Evolutionary conservation across 139 green algal genomes (phyloP).

Genomic region (Trebouxia sp.): DNA sequence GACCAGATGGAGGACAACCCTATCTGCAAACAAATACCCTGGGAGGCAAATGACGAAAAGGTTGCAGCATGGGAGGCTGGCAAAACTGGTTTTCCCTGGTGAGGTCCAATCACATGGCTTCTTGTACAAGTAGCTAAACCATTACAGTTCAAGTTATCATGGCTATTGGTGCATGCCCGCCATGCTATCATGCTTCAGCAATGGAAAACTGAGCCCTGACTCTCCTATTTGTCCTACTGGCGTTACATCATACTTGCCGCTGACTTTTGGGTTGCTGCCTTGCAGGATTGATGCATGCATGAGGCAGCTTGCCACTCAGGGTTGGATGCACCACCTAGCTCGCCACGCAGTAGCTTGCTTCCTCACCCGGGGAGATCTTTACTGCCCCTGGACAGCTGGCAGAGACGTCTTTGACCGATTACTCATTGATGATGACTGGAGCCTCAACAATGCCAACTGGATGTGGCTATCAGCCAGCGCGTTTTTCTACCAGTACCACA

Average conservation of each 20-base stretch:
- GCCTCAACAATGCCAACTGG: constrained; percentile 80
- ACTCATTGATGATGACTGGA: constrained; percentile 88
- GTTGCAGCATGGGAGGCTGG: constrained; percentile 73
- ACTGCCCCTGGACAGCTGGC: constrained; percentile 84
- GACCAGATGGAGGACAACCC: constrained; percentile 87
- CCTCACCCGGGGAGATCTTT: constrained; percentile 84
- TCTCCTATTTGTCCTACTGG: too few relatives aligned
- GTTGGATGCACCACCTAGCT: constrained; percentile 91
- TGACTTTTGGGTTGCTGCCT: neutral
- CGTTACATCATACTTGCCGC: too few relatives aligned
- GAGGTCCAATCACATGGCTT: constrained; percentile 95
- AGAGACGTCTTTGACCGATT: constrained; percentile 88
- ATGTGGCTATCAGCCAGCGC: constrained; percentile 88
- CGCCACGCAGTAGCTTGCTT: constrained; percentile 93
- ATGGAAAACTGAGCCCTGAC: too few relatives aligned
- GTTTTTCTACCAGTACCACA: constrained; percentile 85
- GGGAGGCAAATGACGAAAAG: constrained; percentile 68
- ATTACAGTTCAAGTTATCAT: too few relatives aligned
- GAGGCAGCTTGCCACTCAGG: constrained; percentile 40
- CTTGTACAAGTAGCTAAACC: too few relatives aligned
- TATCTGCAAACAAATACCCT: constrained; percentile 83
- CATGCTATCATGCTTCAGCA: too few relatives aligned
- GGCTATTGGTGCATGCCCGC: too few relatives aligned
- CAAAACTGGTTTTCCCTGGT: constrained; percentile 66
- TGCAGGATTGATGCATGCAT: constrained; percentile 29